These are phyloP conservation scores for Plantago rigida DNA, from an alignment of 305 asterid species.

Conservation along the genomic window DNA sequence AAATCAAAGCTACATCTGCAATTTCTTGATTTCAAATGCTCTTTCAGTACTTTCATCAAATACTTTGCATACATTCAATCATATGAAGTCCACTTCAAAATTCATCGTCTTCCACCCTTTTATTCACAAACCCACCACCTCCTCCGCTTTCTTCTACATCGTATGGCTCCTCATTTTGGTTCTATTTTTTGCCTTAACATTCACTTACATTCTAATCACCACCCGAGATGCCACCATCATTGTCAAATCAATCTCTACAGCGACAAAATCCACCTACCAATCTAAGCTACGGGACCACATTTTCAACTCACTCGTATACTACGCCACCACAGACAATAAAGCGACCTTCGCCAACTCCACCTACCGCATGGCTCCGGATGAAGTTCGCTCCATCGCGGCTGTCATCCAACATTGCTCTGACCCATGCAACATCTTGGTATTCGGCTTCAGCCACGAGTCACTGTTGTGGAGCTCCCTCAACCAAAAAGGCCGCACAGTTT, in stretches of 20 bases:
- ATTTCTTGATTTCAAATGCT: not conserved
- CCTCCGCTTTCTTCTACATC: conserved; percentile 37
- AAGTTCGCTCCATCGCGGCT: conserved; percentile 40
- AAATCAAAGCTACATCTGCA: no score
- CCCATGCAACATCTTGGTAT: conserved; percentile 60
- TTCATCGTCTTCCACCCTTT: conserved; percentile 61
- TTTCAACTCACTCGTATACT: no score
- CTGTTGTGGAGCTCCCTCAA: conserved; percentile 66
- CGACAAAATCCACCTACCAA: conserved; percentile 27
- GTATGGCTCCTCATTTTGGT: conserved; percentile 39
- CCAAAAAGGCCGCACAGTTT: conserved; percentile 62
- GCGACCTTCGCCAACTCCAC: not conserved
- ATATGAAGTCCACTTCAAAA: conserved; percentile 58
- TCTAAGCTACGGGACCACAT: not conserved
- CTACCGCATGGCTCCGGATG: conserved; percentile 45
- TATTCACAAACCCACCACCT: conserved; percentile 33
- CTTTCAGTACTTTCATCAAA: not conserved
- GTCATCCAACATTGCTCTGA: conserved; percentile 56
- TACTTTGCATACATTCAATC: conserved; percentile 10
- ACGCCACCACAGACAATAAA: no score
- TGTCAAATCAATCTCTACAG: conserved; percentile 4
- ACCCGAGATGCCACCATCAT: conserved; percentile 28
- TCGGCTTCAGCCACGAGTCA: conserved; percentile 67
- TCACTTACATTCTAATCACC: conserved; percentile 46
- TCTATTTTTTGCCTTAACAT: conserved; percentile 46